Evolutionary conservation across 2,329 filamentous ascomycete genomes (phyloP).

Genomic region (Metarhizium album): DNA sequence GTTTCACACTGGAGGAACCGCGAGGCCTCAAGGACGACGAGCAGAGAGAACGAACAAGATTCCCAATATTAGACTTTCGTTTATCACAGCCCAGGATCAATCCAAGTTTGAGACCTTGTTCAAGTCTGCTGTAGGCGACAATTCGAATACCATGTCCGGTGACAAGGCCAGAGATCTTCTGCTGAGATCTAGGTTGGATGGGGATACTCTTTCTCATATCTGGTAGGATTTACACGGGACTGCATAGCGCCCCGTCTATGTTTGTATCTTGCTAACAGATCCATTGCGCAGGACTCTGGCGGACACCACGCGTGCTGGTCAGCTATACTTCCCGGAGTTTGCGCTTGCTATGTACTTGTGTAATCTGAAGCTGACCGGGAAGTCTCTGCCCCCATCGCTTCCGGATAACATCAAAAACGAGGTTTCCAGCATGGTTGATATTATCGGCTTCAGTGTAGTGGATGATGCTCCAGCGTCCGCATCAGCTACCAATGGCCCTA

Average conservation of each 20-base stretch:
- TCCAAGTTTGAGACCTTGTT: conserved; percentile 96
- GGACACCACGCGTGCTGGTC: conserved; percentile 91
- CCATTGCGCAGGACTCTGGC: conserved; percentile 59
- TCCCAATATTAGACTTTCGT: conserved; percentile 86
- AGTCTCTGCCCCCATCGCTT: conserved; percentile 60
- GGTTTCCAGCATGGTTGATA: conserved; percentile 98
- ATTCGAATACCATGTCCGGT: conserved; percentile 75
- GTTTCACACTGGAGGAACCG: conserved; percentile 42
- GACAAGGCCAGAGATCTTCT: conserved; percentile 88
- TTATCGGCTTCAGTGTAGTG: conserved; percentile 86
- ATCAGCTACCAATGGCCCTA: conserved; percentile 53
- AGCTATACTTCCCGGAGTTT: conserved; percentile 95
- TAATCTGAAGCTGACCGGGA: conserved; percentile 84
- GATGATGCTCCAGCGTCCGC: conserved; percentile 54
- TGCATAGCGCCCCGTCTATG: neutral
- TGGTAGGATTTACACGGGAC: conserved; percentile 46
- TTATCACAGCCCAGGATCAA: conserved; percentile 91
- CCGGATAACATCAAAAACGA: conserved; percentile 90
- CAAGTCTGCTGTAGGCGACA: conserved; percentile 83
- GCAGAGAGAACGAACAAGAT: conserved; percentile 60
- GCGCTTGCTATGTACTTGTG: conserved; percentile 97
- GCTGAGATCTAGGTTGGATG: conserved; percentile 76
- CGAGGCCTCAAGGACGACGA: conserved; percentile 34
- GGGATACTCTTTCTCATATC: conserved; percentile 81
- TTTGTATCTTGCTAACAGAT: conserved; percentile 7